phyloP scores from a whole-genome alignment of 2,329 filamentous ascomycete species.

The Karstenula rhodostoma region DNA sequence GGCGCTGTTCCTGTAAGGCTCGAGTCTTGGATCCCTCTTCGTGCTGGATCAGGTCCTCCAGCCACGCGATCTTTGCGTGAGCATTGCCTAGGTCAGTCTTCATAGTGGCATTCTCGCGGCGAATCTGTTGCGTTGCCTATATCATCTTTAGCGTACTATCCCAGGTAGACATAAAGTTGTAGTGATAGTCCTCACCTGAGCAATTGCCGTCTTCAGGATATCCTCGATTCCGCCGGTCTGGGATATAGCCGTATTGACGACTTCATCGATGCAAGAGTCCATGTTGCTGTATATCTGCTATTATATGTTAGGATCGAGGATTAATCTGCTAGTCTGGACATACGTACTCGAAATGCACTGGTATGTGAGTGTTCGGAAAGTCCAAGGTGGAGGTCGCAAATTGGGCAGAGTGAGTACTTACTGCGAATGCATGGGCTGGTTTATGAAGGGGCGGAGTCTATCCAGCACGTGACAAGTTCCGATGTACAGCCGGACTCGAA shows the following conservation, averaged over 20 bases:
- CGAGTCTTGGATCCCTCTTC: background rate
- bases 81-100: background rate
- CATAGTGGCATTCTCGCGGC: constrained; percentile 2
- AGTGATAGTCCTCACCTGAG: background rate
- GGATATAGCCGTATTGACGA: background rate
- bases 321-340: background rate
- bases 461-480: too few relatives aligned
- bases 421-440: too few relatives aligned
- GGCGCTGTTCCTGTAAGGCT: background rate
- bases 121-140: background rate
- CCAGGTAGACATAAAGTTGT: too few relatives aligned
- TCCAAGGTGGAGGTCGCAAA: too few relatives aligned
- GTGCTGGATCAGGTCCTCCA: background rate
- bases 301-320: background rate
- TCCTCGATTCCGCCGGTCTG: constrained; percentile 7
- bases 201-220: background rate
- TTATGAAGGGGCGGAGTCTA: too few relatives aligned
- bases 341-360: background rate
- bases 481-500: too few relatives aligned
- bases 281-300: background rate
- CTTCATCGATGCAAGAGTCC: background rate
- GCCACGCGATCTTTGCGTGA: background rate
- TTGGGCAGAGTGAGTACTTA: too few relatives aligned
- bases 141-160: too few relatives aligned
- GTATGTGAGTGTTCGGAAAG: background rate